A percentile compares a stretch with the other conserved stretches of the same genome.
These are phyloP conservation scores for Vicia faba DNA, from an alignment of 306 rosid genomes.

Conservation along the genomic window DNA sequence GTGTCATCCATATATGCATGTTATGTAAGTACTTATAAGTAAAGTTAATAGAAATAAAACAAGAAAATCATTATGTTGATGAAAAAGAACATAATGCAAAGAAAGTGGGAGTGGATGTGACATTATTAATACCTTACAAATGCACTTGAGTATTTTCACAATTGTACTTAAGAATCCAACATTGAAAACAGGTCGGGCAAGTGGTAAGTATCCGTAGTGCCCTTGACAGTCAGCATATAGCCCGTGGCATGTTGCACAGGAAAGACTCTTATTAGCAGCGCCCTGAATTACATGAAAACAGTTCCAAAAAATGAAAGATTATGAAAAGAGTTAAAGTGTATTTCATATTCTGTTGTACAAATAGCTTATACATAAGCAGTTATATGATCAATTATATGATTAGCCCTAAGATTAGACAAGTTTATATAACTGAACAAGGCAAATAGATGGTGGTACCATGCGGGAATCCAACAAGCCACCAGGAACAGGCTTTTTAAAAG, in stretches of 20 bases:
- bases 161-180: slow-evolving; percentile 62
- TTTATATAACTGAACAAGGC: background rate
- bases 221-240: slow-evolving; percentile 66
- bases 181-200: slow-evolving; percentile 76
- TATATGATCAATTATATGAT: background rate
- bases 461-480: slow-evolving; percentile 83
- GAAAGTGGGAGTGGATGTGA: background rate
- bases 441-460: slow-evolving; percentile 59
- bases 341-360: background rate
- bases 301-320: background rate
- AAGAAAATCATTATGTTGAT: slow-evolving; percentile 6
- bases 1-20: slow-evolving; percentile 9
- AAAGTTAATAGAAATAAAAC: slow-evolving; percentile 2
- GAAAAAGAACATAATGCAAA: slow-evolving; percentile 31
- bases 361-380: background rate
- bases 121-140: slow-evolving; percentile 72
- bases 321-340: background rate
- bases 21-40: slow-evolving; percentile 2
- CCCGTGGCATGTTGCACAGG: slow-evolving; percentile 80
- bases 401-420: background rate
- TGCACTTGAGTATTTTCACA: slow-evolving; percentile 78
- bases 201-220: slow-evolving; percentile 75
- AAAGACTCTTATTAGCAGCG: slow-evolving; percentile 60
- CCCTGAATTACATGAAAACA: slow-evolving; percentile 55
- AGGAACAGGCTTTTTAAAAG: slow-evolving; percentile 40